Evolutionary conservation across 345 rosid species (phyloP).

Genomic region (Pugionium cornutum): DNA sequence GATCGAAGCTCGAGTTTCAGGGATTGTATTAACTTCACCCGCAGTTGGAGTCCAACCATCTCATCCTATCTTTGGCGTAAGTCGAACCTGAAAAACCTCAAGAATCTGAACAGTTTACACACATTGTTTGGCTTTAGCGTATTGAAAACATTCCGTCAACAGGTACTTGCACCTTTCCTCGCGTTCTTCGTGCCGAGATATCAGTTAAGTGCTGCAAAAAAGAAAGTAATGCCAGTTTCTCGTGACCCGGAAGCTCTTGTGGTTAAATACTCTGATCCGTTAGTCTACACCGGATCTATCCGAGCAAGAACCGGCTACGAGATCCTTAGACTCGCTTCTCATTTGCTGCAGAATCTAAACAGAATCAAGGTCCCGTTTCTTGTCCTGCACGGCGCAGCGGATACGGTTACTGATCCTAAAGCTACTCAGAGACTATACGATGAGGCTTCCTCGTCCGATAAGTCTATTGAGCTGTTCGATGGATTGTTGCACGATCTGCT

Average conservation of each 20-base stretch:
- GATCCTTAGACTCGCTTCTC: slow-evolving; percentile 67
- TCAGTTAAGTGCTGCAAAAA: slow-evolving; percentile 82
- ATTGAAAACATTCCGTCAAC: not conserved
- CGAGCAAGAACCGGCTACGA: slow-evolving; percentile 86
- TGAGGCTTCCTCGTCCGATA: slow-evolving; percentile 74
- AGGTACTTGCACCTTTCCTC: slow-evolving; percentile 82
- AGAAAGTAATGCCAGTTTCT: slow-evolving; percentile 81
- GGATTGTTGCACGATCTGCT: slow-evolving; percentile 90
- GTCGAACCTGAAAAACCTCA: slow-evolving; percentile 1
- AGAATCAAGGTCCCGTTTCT: slow-evolving; percentile 70
- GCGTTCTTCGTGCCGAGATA: slow-evolving; percentile 65
- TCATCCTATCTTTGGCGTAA: slow-evolving; percentile 75
- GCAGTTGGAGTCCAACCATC: slow-evolving; percentile 96
- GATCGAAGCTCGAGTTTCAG: slow-evolving; percentile 59
- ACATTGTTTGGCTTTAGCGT: no score
- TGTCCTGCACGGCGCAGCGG: slow-evolving; percentile 84
- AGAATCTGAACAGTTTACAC: slow-evolving; percentile 3
- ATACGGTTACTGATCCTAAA: slow-evolving; percentile 77
- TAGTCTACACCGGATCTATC: slow-evolving; percentile 84
- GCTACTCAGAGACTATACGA: slow-evolving; percentile 63
- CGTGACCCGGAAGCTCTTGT: slow-evolving; percentile 79
- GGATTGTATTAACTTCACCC: slow-evolving; percentile 83
- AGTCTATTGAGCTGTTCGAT: slow-evolving; percentile 62
- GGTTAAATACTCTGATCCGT: slow-evolving; percentile 90
- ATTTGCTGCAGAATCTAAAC: slow-evolving; percentile 62